Base-by-base conservation (phyloP, 1,284 basidiomycete species). In the Coniferiporia weirii region DNA sequence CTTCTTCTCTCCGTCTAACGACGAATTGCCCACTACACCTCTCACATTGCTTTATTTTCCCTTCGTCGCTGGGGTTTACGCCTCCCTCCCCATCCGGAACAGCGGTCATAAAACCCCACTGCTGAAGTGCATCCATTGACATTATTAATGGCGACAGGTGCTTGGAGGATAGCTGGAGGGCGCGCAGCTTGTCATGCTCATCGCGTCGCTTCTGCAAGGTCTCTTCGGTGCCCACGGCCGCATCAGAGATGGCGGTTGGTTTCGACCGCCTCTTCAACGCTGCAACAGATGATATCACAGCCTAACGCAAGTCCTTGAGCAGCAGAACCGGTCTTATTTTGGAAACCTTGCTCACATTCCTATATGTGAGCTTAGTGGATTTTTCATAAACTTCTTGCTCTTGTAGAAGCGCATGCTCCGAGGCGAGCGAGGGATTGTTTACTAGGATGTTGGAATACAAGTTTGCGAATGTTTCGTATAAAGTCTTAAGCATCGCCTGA, bases 201-300 rank as follows among this genome's bases (percentile, higher is more conserved):
- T 87, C 85, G 35, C 72, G 73, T 15, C 86, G 84, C 12, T 76
- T 75, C 9, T 76, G 73, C 35, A 90, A 73, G 13, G 91, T 84
- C 9, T 73, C 79, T 57, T 93, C 83, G 0, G 93, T 95, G 3
- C 95, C 94, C 27, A 95, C 82, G 3, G 91, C 94, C 0, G 83
- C 77, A 67, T 93, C 88, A 0, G 78, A 75, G 19, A 80, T 66
- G 1, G 77, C 76, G 52, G 81, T 80, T 1, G 93, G 92, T 3
- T 76, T 69, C 0, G 80, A 69, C 0, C 95, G 84, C 65, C 83
- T 82, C 69, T 92, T 93, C 20, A 94, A 70, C 12, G 85, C 72
- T 5, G 85, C 86, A 54, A 89, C 80, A 54, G 84, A 85, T 52
- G 80, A 81, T 49, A 93, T 92, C 27, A 89, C 77, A 20, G 87